A percentile compares a stretch with the other conserved stretches of the same genome.
Conservation (phyloP, 2,329 filamentous ascomycete species). For the Diplocarpon rosae region DNA sequence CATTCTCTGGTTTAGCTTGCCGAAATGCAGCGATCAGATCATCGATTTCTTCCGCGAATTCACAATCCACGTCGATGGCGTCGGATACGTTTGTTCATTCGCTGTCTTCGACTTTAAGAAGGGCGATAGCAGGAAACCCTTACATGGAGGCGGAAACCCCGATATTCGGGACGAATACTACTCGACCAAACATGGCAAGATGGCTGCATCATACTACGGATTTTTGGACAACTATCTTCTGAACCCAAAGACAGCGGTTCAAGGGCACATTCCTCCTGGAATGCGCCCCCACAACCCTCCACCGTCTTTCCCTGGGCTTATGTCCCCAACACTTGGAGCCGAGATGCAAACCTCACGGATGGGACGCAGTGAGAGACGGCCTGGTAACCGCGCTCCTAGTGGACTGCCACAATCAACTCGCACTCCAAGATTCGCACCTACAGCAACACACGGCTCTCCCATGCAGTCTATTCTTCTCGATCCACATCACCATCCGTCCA, state of each 20-base stretch:
- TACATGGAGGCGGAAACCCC: conserved; percentile 27
- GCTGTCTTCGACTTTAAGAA: conserved; percentile 96
- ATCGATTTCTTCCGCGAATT: conserved; percentile 98
- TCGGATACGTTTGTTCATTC: conserved; percentile 94
- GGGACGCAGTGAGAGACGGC: conserved; percentile 34
- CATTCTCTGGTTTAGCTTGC: conserved; percentile 75
- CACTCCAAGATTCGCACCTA: conserved; percentile 35
- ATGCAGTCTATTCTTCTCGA: conserved; percentile 66
- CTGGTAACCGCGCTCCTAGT: conserved; percentile 30
- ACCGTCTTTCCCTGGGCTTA: conserved; percentile 61
- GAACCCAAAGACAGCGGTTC: conserved; percentile 57
- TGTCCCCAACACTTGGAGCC: conserved; percentile 46
- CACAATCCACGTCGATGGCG: conserved; percentile 89
- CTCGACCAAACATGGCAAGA: conserved; percentile 90
- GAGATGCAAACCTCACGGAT: conserved; percentile 44
- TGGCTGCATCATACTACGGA: conserved; percentile 93
- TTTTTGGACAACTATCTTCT: conserved; percentile 87
- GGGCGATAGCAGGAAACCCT: conserved; percentile 46
- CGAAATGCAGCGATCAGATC: conserved; percentile 81
- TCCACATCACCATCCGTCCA: conserved; percentile 60
- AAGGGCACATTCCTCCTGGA: conserved; percentile 46
- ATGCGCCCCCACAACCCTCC: conserved; percentile 54
- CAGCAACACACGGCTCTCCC: conserved; percentile 32
- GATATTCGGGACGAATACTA: conserved; percentile 85
- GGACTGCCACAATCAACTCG: conserved; percentile 27